Evolutionary conservation across 2,329 filamentous ascomycete species (phyloP).

Genomic region (Cladorrhinum sp.): DNA sequence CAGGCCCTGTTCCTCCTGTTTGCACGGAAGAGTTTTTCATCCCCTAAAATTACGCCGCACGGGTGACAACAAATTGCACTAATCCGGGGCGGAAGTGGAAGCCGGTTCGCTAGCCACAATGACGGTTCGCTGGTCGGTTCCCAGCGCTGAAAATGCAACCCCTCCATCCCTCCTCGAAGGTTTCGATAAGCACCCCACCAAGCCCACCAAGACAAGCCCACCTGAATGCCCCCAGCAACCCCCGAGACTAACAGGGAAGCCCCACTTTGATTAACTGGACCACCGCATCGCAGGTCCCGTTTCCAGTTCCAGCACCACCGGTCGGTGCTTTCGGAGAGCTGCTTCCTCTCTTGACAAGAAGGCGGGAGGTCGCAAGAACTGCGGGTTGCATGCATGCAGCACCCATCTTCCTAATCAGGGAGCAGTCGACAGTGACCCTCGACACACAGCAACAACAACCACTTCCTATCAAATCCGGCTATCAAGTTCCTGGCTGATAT

Average conservation of each 20-base stretch:
- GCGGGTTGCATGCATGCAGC: constrained; percentile 9
- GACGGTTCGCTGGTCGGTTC: constrained; percentile 23
- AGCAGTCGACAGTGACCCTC: not conserved
- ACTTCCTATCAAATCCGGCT: not conserved
- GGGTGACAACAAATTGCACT: constrained; percentile 27
- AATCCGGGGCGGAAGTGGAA: constrained; percentile 26
- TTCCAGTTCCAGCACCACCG: no score
- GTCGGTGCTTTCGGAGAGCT: constrained; percentile 13
- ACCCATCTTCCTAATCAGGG: not conserved
- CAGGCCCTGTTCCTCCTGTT: constrained; percentile 3
- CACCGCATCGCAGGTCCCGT: no score
- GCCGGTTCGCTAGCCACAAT: constrained; percentile 25
- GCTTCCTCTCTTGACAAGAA: constrained; percentile 6
- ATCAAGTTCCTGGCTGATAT: constrained; percentile 10
- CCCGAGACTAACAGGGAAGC: not conserved
- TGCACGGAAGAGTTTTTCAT: constrained; percentile 16
- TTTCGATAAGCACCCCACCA: constrained; percentile 20
- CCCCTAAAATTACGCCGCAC: constrained; percentile 22
- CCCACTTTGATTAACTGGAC: not conserved
- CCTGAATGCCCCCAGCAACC: not conserved
- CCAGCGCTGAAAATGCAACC: constrained; percentile 23
- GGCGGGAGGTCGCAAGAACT: constrained; percentile 10
- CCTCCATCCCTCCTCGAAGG: constrained; percentile 13
- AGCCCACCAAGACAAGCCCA: not conserved
- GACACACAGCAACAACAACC: not conserved